Base-by-base conservation (phyloP, 2,329 filamentous ascomycete genomes). In the Talaromyces sp. region DNA sequence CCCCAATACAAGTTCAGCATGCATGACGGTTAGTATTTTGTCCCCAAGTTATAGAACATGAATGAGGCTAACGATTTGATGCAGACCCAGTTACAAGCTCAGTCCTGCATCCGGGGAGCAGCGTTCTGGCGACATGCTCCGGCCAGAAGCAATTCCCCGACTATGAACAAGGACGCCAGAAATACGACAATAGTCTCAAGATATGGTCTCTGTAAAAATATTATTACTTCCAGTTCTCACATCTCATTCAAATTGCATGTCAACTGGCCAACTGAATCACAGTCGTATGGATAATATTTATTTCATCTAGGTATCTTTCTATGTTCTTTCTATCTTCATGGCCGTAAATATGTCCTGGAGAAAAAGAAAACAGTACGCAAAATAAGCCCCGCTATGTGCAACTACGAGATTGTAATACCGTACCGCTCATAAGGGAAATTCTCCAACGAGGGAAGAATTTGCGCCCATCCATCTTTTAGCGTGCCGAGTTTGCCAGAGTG, bases 381-480 rank as follows among this genome's bases (percentile, higher is more conserved):
- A 27, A 23, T 12, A 18, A 23, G 2, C 1, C 42, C 44, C 3
- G 18, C 18, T 27, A 18, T 47, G 12, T 47, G 44, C n/a, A 47
- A 10, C 23, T 47, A 68, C n/a, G 63, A 67, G 54, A 70, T 61
- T 34, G 65, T 67, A 68, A 89, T 88, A 0, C 85, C 85, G 73
- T 85, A 89, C 54, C 75, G 78, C 60, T 77, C 76, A 68, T 86
- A 89, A 5, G 85, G 84, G 64, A 89, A 89, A 3, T 79, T 73
- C 65, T 84, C 85, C 70, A 89, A 69, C 2, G 77, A 83, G 27
- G 69, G 61, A 63, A 86, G 69, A 62, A 85, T 67, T 66, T 81
- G 79, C 0, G 75, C 86, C 81, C 83, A 87, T 2, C 86, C 86
- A 77, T 89, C 87, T 31, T 81, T 81, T 56, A 87, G 72, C 70